These are phyloP conservation scores for Diversispora eburnea DNA, from an alignment of 192 early-diverging fungal genomes.

Conservation along the genomic window DNA sequence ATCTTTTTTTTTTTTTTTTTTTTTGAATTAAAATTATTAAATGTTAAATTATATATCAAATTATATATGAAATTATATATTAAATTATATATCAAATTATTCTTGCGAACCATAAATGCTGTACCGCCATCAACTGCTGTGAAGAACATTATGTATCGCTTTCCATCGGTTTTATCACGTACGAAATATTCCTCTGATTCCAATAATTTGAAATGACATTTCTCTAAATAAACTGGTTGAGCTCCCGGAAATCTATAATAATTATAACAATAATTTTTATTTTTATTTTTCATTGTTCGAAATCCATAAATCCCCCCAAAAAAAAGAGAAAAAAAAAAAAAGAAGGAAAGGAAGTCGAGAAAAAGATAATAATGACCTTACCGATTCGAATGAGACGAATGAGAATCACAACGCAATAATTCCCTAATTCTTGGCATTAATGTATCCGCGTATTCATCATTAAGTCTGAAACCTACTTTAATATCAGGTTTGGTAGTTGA, in stretches of 20 bases:
- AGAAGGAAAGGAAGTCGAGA: not conserved
- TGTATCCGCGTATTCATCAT: conserved; percentile 9
- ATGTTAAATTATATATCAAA: not conserved
- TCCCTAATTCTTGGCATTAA: conserved; percentile 10
- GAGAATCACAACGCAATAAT: conserved; percentile 6
- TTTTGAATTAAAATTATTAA: conserved; percentile 15
- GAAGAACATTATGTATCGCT: conserved; percentile 44
- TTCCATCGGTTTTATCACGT: conserved; percentile 51
- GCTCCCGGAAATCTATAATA: conserved; percentile 52
- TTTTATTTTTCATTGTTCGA: not conserved
- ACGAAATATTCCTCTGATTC: conserved; percentile 60
- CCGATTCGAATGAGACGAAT: not conserved
- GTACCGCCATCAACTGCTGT: conserved; percentile 40
- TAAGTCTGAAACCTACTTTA: conserved; percentile 11
- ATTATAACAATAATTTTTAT: not conserved
- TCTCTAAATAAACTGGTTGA: conserved; percentile 51
- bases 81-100: not conserved
- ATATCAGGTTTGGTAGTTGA: not conserved
- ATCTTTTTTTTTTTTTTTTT: conserved; percentile 44
- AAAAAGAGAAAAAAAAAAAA: not conserved
- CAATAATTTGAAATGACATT: conserved; percentile 40
- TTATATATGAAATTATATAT: not conserved
- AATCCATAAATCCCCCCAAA: not conserved
- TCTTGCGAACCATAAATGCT: conserved; percentile 44
- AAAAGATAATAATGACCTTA: not conserved